These are phyloP conservation scores for Trypanosoma boissoni DNA, from an alignment of 208 protist genomes.

Conservation along the genomic window DNA sequence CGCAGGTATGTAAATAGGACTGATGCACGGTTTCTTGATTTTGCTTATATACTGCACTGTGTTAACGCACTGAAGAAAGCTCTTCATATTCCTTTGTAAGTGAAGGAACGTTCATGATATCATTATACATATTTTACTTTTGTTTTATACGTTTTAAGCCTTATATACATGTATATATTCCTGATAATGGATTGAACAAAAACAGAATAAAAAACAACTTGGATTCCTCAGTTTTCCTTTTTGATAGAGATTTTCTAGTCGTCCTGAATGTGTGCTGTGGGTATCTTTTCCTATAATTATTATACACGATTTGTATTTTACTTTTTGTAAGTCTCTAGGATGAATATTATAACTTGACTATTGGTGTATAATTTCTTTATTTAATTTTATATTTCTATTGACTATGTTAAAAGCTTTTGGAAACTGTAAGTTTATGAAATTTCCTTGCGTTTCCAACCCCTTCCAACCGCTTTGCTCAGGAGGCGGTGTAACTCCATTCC, in stretches of 20 bases:
- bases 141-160: constrained; percentile 22
- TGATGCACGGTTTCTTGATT: constrained; percentile 3
- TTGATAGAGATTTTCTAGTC: not conserved
- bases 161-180: too few species aligned
- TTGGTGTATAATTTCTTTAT: not conserved
- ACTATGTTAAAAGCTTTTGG: too few species aligned
- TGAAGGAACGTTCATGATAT: not conserved
- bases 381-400: constrained; percentile 6
- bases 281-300: not conserved
- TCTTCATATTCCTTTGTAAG: constrained; percentile 3
- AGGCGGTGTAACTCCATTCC: too few species aligned
- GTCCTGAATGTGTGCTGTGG: not conserved
- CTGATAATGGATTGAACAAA: too few species aligned
- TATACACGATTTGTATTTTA: constrained; percentile 6
- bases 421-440: too few species aligned
- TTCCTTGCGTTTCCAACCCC: too few species aligned
- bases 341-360: too few species aligned
- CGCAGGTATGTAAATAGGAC: not conserved
- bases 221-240: too few species aligned
- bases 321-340: constrained; percentile 1
- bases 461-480: too few species aligned
- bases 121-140: constrained; percentile 3
- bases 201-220: too few species aligned
- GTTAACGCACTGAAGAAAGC: constrained; percentile 22
- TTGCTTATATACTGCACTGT: constrained; percentile 6